Base-by-base conservation (phyloP, 2,329 filamentous ascomycete species). In the Dothideomycetes sp. region DNA sequence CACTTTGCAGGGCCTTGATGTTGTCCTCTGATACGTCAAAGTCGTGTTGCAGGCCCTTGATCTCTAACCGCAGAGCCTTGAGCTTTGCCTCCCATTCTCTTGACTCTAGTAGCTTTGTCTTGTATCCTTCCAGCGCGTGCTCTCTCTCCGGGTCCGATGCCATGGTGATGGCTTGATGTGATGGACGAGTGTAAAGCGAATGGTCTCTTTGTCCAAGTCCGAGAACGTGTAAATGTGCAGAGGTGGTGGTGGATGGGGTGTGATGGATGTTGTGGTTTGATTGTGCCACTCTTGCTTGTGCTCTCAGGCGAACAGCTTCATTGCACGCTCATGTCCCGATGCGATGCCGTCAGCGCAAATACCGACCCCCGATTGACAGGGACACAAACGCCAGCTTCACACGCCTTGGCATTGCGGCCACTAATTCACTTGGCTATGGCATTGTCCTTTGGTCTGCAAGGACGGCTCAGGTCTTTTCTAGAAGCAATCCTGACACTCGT, bases 1-100 rank as follows among this genome's bases (percentile, higher is more conserved):
- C 91, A 63, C 91, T 96, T 70, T 98, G 91, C 57, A 98, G 70
- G 50, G 91, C 91, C 72, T 98, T 98, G 73, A 98, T 96, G 69
- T 96, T 96, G 51, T 98, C 93, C 62, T 98, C 91, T 39, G 91
- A 96, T 51, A 89, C 79, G 62, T 98, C 89, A 57, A 88, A 98
- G 55, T 96, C 88, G 58, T 84, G 87, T 61, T 94, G 86, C 40
- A 96, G 67, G 44, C 83, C 86, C 70, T 96, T 98, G 64, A 98
- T 95, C 52, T 95, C 91, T 65, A 94, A 70, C 47, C 91, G 84
- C 54, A 98, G 70, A 38, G 81, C 77, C 71, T 96, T 98, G 46
- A 98, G 77, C 73, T 96, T 98, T 38, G 89, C 82, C 65, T 98
- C 93, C 87, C 87, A 96, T 73, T 98, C 91, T 65, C 93, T 79